Conservation (phyloP, 2,329 filamentous ascomycete species). For the Epichloe sp. region DNA sequence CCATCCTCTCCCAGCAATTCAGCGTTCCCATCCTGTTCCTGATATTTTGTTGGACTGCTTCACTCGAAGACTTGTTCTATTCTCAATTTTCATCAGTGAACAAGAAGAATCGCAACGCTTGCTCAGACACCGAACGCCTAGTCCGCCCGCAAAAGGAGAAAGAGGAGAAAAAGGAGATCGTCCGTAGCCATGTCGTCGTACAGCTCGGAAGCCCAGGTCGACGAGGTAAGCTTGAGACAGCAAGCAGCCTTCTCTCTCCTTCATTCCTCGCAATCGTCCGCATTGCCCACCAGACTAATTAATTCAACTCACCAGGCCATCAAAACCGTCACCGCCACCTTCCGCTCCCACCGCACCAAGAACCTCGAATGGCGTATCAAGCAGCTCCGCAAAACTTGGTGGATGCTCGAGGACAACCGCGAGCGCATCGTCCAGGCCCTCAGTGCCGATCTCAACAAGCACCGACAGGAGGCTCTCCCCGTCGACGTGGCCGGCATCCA, state of each 20-base stretch:
- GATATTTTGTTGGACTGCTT: too few species aligned
- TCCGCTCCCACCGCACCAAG: slow-evolving; percentile 17
- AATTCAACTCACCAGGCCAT: neutral
- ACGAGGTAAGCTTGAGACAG: neutral
- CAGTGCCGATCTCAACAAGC: slow-evolving; percentile 21
- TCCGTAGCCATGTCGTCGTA: slow-evolving; percentile 1
- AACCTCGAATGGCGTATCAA: slow-evolving; percentile 24
- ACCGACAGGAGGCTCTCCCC: slow-evolving; percentile 19
- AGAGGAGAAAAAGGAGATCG: neutral
- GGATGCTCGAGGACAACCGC: slow-evolving; percentile 27
- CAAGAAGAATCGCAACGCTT: too few species aligned
- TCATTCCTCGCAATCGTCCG: neutral
- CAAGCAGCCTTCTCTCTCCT: neutral
- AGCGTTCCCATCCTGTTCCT: too few species aligned
- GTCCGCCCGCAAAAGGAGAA: neutral
- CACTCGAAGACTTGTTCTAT: too few species aligned
- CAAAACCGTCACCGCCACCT: slow-evolving; percentile 4
- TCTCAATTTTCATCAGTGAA: too few species aligned
- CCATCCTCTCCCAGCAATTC: too few species aligned
- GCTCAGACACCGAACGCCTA: too few species aligned
- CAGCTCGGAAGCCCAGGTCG: slow-evolving; percentile 6
- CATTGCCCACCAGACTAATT: neutral
- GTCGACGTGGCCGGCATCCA: slow-evolving; percentile 20
- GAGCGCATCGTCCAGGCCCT: slow-evolving; percentile 19
- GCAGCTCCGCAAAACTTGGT: slow-evolving; percentile 28